Base-by-base conservation (phyloP, 2,329 filamentous ascomycete species). In the Juglanconis sp. region DNA sequence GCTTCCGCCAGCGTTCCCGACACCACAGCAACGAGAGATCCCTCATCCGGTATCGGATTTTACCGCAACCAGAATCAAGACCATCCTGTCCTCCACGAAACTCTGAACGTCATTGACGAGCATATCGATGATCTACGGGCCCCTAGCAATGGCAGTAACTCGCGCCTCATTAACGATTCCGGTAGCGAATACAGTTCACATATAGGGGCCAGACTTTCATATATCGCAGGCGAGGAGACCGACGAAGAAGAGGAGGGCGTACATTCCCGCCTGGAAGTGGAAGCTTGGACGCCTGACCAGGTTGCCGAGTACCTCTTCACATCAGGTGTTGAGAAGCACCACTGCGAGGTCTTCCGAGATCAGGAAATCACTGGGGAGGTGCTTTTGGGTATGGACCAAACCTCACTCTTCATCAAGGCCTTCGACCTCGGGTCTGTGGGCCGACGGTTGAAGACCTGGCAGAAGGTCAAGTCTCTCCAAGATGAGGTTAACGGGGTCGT, bases 361-460 rank as follows among this genome's bases (percentile, higher is more conserved):
- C 94, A 99, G 74, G 95, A 99, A 73, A 98, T 99, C 60, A 88
- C 90, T 2, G 95, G 95, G 53, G 93, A 98, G 68, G 94, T 98
- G 4, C 77, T 99, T 44, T 77, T 99, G 56, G 91, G 91, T 56
- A 96, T 98, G 91, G 92, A 97, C 68, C 94, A 97, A 76, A 91
- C 91, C 60, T 96, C 95, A 44, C 81, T 98, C 15, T 96, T 97
- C 72, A 88, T 98, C 78, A 96, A 96, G 71, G 93, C 95, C 51
- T 96, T 97, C 68, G 91, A 97, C 67, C 81, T 98, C 66, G 94
- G 94, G 17, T 91, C 93, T 3, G 93, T 98, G 67, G 94, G 94
- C 8, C 85, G 91, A 60, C 85, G 94, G 63, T 77, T 98, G 63
- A 96, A 96, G 73, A 96, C 93, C 2, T 98, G 94, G 94, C 92